These are phyloP conservation scores for Aureoboletus auriporus DNA, from an alignment of 768 basidiomycete genomes.

Conservation along the genomic window DNA sequence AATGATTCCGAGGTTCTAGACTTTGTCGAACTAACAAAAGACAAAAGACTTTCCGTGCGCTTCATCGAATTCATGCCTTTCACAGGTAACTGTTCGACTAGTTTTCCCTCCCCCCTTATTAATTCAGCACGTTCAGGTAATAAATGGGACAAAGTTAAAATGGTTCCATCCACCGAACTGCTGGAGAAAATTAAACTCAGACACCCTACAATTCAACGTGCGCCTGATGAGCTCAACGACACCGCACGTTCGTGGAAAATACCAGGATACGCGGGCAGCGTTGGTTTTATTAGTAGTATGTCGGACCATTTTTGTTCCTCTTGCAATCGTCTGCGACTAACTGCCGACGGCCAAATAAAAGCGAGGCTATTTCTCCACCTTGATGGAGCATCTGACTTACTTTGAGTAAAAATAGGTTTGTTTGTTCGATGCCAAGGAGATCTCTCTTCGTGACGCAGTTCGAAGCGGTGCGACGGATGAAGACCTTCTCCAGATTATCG, in stretches of 20 bases:
- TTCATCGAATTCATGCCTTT: conserved; percentile 98
- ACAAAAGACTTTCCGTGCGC: conserved; percentile 62
- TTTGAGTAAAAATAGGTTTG: conserved; percentile 55
- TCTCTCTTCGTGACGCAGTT: conserved; percentile 75
- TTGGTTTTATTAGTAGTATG: conserved; percentile 93
- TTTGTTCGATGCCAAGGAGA: conserved; percentile 79
- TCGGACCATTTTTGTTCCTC: conserved; percentile 88
- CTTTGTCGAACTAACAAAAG: conserved; percentile 73
- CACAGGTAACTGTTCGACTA: conserved; percentile 47
- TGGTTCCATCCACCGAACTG: conserved; percentile 72
- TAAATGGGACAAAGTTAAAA: conserved; percentile 78
- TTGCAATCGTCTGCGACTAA: conserved; percentile 80
- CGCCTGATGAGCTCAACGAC: conserved; percentile 66
- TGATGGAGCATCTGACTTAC: conserved; percentile 2
- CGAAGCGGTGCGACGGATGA: conserved; percentile 61
- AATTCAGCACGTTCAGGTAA: conserved; percentile 52
- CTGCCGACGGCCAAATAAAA: conserved; percentile 91
- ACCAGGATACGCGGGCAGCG: conserved; percentile 63
- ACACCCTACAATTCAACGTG: conserved; percentile 53
- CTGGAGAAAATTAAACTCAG: conserved; percentile 44
- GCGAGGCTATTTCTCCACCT: conserved; percentile 30
- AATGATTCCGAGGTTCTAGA: conserved; percentile 79
- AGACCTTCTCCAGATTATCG: conserved; percentile 57
- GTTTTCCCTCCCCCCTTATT: conserved; percentile 1
- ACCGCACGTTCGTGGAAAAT: conserved; percentile 80